Conservation (phyloP, 768 basidiomycete species). For the Artomyces pyxidatus region DNA sequence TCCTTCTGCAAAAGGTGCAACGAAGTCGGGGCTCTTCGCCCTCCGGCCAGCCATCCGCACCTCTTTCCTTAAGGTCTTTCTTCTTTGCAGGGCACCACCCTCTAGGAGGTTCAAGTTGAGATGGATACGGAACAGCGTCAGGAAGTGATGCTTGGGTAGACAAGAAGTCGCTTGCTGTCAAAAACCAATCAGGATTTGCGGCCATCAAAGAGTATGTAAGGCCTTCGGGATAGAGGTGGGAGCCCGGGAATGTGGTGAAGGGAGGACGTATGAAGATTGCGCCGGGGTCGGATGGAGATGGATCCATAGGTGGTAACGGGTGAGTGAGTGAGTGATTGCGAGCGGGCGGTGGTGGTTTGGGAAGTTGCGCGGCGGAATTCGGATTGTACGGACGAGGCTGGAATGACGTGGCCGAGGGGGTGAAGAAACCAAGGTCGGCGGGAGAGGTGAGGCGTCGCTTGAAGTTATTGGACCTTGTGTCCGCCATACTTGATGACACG, state of each 20-base stretch:
- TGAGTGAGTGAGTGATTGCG: conserved; percentile 14
- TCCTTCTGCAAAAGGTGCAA: conserved; percentile 79
- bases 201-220: conserved; percentile 65
- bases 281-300: conserved; percentile 54
- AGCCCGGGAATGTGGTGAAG: conserved; percentile 57
- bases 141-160: conserved; percentile 37
- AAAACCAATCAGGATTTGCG: conserved; percentile 75
- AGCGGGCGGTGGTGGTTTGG: conserved; percentile 11
- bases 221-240: conserved; percentile 54
- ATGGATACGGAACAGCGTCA: conserved; percentile 60
- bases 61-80: conserved; percentile 64
- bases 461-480: conserved; percentile 11
- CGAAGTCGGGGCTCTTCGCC: conserved; percentile 73
- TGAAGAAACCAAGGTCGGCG: conserved; percentile 52
- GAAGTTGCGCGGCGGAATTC: conserved; percentile 13
- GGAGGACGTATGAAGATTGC: conserved; percentile 71
- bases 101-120: conserved; percentile 72
- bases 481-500: conserved; percentile 13
- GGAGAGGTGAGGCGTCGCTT: conserved; percentile 44
- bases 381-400: conserved; percentile 59
- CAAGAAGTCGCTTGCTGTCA: conserved; percentile 58
- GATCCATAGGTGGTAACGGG: conserved; percentile 36
- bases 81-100: conserved; percentile 87
- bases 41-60: conserved; percentile 66
- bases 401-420: conserved; percentile 55